Base-by-base conservation (phyloP, 106 monocot genomes). In the Dendrobium catenatum region DNA sequence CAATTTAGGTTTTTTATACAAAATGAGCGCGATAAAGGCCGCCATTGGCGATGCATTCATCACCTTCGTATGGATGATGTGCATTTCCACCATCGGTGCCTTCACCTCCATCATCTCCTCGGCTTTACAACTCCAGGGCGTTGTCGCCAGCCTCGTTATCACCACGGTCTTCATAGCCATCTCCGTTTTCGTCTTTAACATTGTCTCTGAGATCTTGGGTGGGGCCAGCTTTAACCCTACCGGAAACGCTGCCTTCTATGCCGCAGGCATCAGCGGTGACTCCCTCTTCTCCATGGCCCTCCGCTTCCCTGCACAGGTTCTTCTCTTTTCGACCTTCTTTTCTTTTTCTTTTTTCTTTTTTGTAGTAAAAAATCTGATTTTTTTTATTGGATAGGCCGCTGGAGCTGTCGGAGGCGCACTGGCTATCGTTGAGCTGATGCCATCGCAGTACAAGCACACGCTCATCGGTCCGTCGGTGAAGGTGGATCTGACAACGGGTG, bases 151-250 rank as follows among this genome's bases (percentile, higher is more conserved):
- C 42, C 44, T 88, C 37, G 20, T 46, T 46, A 64, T 92, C 77
- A 89, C 84, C 78, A 88, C 84, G 19, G 31, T 75, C 47, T 84
- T 92, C 24, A 40, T 92, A 78, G 70, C 77, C 31, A 2, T 73
- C 44, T 82, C 86, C 73, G 47, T 92, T 59, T 67, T 83, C 80
- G 55, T 87, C 44, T 87, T 89, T 59, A 77, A 84, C 9, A 33
- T 72, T 40, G 19, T 88, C 79, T 74, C 82, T 42, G 72, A 31
- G 10, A 78, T 58, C 29, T 29, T 89, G 27, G 89, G 92, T n/a
- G 89, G 89, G 15, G 92, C 92, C 20, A 86, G 86, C 78, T 92
- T 92, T 79, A 92, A 92, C 54, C 89, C 89, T 51, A 88, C 89
- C 4, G 85, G 82, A 22, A 88, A 61, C 46, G 87, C 89, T 46